These are phyloP conservation scores for Aspergillus niger DNA, from an alignment of 2,329 filamentous ascomycete genomes.

Conservation along the genomic window DNA sequence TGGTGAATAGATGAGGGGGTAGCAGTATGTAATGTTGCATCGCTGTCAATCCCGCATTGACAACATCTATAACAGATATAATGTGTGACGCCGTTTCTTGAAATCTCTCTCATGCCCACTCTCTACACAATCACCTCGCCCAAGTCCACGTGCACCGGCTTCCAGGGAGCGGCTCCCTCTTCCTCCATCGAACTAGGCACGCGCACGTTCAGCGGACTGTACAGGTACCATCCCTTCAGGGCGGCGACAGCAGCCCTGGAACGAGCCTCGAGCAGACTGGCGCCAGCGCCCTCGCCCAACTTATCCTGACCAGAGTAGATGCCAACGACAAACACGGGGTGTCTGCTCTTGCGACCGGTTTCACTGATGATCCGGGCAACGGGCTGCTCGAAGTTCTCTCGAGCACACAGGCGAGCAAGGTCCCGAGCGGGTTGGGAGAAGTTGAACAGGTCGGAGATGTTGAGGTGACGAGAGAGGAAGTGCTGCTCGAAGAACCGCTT, in stretches of 20 bases:
- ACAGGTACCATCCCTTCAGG: conserved; percentile 94
- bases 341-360: conserved; percentile 80
- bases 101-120: conserved; percentile 12
- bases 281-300: conserved; percentile 84
- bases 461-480: conserved; percentile 76
- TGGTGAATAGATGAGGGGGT: conserved; percentile 32
- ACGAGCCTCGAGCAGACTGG: conserved; percentile 75
- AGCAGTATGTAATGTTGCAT: conserved; percentile 26
- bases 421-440: conserved; percentile 85
- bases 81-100: conserved; percentile 17
- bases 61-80: conserved; percentile 16
- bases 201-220: conserved; percentile 71
- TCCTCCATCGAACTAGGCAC: conserved; percentile 71
- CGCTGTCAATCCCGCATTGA: conserved; percentile 14
- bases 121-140: conserved; percentile 65
- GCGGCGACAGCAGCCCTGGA: conserved; percentile 79
- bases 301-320: conserved; percentile 91
- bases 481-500: conserved; percentile 83
- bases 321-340: conserved; percentile 89
- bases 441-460: conserved; percentile 75
- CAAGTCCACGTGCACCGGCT: conserved; percentile 68
- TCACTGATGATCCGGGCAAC: conserved; percentile 86
- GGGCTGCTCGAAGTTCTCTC: conserved; percentile 86
- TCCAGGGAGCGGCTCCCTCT: conserved; percentile 64
- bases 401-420: conserved; percentile 75